Conservation (phyloP, 2,329 filamentous ascomycete species). For the Penicillium aurantiogriseum region DNA sequence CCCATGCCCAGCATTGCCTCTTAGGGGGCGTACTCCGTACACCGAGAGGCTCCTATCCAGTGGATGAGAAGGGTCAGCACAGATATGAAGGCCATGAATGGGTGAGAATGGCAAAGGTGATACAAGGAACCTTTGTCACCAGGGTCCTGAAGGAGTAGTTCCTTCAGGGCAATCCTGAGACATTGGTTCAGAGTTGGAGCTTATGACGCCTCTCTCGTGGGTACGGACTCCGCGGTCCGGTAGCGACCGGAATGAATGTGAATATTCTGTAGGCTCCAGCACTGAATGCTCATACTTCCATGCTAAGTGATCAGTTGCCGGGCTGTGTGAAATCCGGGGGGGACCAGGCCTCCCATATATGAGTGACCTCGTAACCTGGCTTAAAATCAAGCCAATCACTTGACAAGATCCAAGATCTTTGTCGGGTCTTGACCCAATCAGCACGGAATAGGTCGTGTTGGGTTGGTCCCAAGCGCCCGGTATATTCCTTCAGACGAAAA, state of each 20-base stretch:
- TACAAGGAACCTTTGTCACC: neutral
- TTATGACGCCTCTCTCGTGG: neutral
- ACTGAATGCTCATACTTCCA: neutral
- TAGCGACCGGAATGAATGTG: neutral
- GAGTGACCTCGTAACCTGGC: conserved; percentile 3
- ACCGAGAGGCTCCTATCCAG: neutral
- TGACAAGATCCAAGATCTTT: conserved; percentile 1
- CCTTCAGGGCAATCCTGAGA: neutral
- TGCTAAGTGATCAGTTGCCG: neutral
- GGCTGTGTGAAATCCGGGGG: conserved; percentile 8
- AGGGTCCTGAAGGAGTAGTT: neutral
- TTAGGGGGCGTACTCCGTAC: neutral
- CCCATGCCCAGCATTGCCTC: neutral
- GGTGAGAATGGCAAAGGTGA: neutral
- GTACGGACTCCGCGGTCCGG: neutral
- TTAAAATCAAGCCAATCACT: conserved; percentile 10
- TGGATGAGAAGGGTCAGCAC: neutral
- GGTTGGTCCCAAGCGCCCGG: neutral
- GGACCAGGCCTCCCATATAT: neutral
- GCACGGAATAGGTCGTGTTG: neutral
- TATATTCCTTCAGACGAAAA: neutral
- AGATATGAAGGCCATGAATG: neutral
- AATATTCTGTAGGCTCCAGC: neutral
- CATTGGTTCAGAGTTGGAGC: neutral
- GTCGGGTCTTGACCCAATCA: conserved; percentile 9